Conservation (phyloP, 2,329 filamentous ascomycete species). For the Pseudophaeomoniella oleicola region DNA sequence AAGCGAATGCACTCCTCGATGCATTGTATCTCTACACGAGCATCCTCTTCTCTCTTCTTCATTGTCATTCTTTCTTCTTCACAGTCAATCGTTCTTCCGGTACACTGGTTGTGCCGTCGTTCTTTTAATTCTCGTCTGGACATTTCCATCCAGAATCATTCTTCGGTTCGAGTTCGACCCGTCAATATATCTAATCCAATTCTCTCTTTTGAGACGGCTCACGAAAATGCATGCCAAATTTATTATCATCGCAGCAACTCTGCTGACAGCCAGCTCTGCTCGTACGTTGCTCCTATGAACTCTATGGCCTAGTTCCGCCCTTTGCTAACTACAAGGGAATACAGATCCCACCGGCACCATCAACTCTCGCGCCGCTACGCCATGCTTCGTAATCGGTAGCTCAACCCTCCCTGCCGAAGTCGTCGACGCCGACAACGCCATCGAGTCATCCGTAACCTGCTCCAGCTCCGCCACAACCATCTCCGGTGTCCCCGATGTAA, state of each 20-base stretch:
- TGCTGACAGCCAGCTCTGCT: too few relatives aligned
- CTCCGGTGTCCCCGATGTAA: constrained; percentile 41
- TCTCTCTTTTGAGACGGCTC: background rate
- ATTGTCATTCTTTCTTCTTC: background rate
- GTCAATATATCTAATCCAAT: too few relatives aligned
- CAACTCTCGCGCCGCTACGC: constrained; percentile 7
- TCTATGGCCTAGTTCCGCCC: background rate
- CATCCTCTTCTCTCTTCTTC: background rate
- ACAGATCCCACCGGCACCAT: background rate
- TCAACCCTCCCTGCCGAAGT: constrained; percentile 37
- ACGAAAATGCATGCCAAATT: background rate
- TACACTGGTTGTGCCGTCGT: background rate
- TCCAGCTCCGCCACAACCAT: constrained; percentile 35
- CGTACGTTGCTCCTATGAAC: background rate
- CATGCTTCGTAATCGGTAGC: constrained; percentile 42
- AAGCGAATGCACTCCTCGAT: background rate
- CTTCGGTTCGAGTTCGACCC: too few relatives aligned
- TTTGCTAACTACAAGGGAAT: background rate
- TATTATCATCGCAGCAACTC: background rate
- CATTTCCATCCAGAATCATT: too few relatives aligned
- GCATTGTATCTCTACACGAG: background rate
- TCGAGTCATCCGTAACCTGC: constrained; percentile 37
- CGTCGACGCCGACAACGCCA: constrained; percentile 23
- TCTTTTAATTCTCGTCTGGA: background rate
- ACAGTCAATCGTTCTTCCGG: background rate